These are phyloP conservation scores for Rhodotorula kratochvilovae DNA, from an alignment of 768 basidiomycete genomes.

Conservation along the genomic window DNA sequence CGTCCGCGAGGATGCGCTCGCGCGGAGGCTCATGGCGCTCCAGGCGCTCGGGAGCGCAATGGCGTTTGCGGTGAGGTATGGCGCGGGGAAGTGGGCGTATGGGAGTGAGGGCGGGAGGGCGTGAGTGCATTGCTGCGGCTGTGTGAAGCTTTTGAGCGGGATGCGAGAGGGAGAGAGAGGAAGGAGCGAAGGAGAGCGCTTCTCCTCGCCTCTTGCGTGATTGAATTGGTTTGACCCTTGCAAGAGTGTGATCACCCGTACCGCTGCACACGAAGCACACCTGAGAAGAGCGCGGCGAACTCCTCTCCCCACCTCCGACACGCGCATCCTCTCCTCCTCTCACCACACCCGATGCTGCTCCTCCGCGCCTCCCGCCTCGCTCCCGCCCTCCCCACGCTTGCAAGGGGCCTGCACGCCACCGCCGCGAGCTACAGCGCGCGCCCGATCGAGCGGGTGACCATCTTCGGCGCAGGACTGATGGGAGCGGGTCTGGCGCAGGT, in stretches of 20 bases:
- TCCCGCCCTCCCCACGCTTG: background rate
- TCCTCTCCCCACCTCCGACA: too few relatives aligned
- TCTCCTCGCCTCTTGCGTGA: too few relatives aligned
- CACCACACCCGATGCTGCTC: background rate
- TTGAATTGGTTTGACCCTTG: too few relatives aligned
- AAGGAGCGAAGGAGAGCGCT: too few relatives aligned
- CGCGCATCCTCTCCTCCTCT: background rate
- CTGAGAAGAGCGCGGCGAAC: too few relatives aligned
- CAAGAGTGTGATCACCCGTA: too few relatives aligned
- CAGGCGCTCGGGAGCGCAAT: conserved; percentile 76
- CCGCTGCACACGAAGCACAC: too few relatives aligned
- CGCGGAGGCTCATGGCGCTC: conserved; percentile 64
- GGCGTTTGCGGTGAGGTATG: conserved; percentile 85
- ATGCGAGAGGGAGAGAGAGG: too few relatives aligned
- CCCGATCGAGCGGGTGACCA: conserved; percentile 46
- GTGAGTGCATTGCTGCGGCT: too few relatives aligned
- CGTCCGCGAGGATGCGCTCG: conserved; percentile 76
- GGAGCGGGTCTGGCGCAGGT: conserved; percentile 52
- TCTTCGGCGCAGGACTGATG: conserved; percentile 49
- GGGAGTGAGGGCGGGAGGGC: conserved; percentile 66
- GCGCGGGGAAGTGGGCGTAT: conserved; percentile 80
- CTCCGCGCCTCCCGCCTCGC: background rate
- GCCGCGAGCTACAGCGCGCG: background rate
- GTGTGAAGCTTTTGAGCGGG: too few relatives aligned
- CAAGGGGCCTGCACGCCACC: background rate